Evolutionary conservation across 495 filamentous ascomycete species (phyloP), one percentile per base, ranked within the genome.

Genomic region (Darksidea phi): DNA sequence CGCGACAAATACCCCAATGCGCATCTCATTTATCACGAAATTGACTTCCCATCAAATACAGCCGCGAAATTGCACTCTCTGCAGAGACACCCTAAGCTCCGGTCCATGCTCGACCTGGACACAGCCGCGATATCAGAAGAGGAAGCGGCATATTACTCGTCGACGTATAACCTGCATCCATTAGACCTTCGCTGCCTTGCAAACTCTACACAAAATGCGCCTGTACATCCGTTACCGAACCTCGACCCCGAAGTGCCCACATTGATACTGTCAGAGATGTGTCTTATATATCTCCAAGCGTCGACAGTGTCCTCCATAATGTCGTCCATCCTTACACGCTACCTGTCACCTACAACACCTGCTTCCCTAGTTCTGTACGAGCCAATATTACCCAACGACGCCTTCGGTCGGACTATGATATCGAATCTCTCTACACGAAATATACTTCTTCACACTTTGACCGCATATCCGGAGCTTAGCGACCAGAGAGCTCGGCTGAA

Each of bases 381-480:
- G 70, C 94, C 94, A 0, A 86, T 95, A 57, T 80, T 85, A 11
- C 89, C 90, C 0, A 71, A 87, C 63, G 91, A 96, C 70, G 72
- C 91, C 20, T 98, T 97, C 61, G 94, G 95, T 12, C 79, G 80
- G 47, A 89, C 87, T 45, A 98, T 98, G 94, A 84, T 92, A 1
- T 82, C 86, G 2, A 98, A 98, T 71, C 85, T 98, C 4, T 88
- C 90, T 1, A 79, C 86, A n/a, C 80, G 95, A 13, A 85, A 86
- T 13, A 93, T 98, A 47, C 81, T 83, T 21, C 84, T 98, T 68
- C 90, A 90, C 48, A 96, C 92, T 4, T 71, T 98, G 24, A 78
- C 86, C 48, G 80, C 75, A 48, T 97, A 90, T 72, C 80, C 80
- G 15, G 79, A 80, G 7, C 70, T 90, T 8, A 74, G 70, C 43